Percentiles rank a stretch among this genome's conserved stretches.
phyloP scores from a whole-genome alignment of 2,329 filamentous ascomycete genomes.

The Aureobasidium pullulans region DNA sequence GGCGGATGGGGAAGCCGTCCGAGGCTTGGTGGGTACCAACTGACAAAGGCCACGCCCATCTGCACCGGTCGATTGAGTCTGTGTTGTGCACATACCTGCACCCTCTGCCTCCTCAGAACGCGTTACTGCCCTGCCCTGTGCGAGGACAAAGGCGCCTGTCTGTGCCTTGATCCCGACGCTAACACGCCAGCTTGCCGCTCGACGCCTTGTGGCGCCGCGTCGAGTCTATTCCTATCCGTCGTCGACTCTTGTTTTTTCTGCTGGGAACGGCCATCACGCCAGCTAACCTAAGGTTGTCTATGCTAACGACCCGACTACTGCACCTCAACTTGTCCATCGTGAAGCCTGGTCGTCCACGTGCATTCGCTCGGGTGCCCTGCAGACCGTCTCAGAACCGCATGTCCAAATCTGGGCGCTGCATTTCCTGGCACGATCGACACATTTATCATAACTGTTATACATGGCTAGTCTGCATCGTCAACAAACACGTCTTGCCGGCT shows the following conservation, averaged over 20 bases:
- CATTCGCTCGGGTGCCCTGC: neutral
- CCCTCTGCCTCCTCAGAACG: neutral
- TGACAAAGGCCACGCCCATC: constrained; percentile 11
- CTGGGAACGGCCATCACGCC: constrained; percentile 14
- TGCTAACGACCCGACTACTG: constrained; percentile 9
- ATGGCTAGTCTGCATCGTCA: constrained; percentile 2
- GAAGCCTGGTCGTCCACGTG: constrained; percentile 8
- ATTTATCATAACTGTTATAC: constrained; percentile 4
- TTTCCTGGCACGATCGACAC: neutral
- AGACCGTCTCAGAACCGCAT: neutral
- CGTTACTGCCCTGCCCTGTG: constrained; percentile 12
- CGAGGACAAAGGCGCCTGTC: constrained; percentile 5
- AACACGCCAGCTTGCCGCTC: constrained; percentile 14
- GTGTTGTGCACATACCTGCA: constrained; percentile 7
- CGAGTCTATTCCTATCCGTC: constrained; percentile 12
- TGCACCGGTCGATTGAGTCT: constrained; percentile 10
- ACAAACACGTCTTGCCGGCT: constrained; percentile 8
- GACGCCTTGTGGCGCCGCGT: constrained; percentile 7
- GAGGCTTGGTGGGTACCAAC: constrained; percentile 14
- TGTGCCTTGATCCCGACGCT: constrained; percentile 13
- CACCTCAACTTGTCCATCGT: constrained; percentile 9
- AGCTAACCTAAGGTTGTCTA: constrained; percentile 6
- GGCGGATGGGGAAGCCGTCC: constrained; percentile 14
- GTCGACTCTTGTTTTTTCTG: constrained; percentile 11
- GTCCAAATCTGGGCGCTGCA: neutral